Base-by-base conservation (phyloP, 495 filamentous ascomycete species). In the Cladorrhinum samala region DNA sequence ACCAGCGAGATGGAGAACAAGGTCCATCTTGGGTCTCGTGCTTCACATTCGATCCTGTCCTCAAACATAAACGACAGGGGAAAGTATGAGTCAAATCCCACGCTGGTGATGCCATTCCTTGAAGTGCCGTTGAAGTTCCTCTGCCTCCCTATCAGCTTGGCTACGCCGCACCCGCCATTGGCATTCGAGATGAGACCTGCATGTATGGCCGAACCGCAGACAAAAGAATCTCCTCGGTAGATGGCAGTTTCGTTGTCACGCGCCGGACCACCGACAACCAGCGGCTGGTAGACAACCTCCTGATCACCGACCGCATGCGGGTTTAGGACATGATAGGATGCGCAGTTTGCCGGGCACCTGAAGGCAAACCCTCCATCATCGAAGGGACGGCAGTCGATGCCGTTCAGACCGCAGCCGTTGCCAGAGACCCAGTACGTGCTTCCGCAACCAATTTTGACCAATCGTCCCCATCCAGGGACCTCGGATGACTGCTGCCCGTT, bases 191-290 rank as follows among this genome's bases (percentile, higher is more conserved):
- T 78, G 43, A 88, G 58, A 16, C 88, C 88, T 0, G 85, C 77
- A 63, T 95, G 89, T 36, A 95, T 85, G 6, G 89, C 89, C 9
- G 88, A 73, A 42, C 83, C 82, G 63, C 89, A 95, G 50, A 93
- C 81, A 58, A 89, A 89, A 17, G 88, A 92, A 61, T 95, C 89
- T 1, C 84, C 85, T 2, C 89, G 81, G 63, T 95, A 95, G 16
- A 86, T 63, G 0, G 77, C 71, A 43, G 77, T 45, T 14, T 63
- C 62, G 9, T 69, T 66, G 36, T 66, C 53, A 2, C 70, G 67
- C n/a, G 27, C 5, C 27, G 72, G 83, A 0, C 88, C 89, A 21
- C 90, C 90, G 30, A 95, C 77, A 0, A 95, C 83, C 42, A 91
- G 72, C 0, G 82, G 77, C 49, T 73, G 70, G 62, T 92, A 94